phyloP scores from a whole-genome alignment of 139 green algal species.

The Astrephomene gubernaculifera region DNA sequence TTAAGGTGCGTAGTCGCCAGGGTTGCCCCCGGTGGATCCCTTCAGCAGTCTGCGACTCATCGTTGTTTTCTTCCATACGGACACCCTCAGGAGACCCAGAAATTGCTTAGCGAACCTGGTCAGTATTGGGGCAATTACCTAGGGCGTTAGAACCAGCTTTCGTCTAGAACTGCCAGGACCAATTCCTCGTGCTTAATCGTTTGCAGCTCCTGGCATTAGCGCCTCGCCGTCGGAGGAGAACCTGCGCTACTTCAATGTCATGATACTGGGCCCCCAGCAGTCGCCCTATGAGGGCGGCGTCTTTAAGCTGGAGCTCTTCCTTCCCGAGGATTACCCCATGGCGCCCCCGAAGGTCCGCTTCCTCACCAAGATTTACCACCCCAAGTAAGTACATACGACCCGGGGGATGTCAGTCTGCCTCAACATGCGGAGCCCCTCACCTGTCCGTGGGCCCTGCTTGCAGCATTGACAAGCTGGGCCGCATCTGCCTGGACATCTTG shows the following conservation, averaged over 20 bases:
- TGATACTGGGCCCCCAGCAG: conserved; percentile 91
- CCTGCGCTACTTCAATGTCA: conserved; percentile 98
- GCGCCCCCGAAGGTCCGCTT: conserved; percentile 98
- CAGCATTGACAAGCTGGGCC: conserved; percentile 97
- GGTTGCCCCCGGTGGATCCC: background rate
- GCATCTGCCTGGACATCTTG: conserved; percentile 99
- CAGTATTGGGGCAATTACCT: background rate
- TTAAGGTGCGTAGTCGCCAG: conserved; percentile 51
- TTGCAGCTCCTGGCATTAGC: conserved; percentile 93
- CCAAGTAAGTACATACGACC: conserved; percentile 74
- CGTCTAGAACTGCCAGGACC: no score
- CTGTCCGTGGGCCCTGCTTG: no score
- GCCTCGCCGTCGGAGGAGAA: conserved; percentile 97
- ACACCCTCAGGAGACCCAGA: conserved; percentile 94
- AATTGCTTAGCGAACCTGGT: conserved; percentile 96
- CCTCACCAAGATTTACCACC: conserved; percentile 99
- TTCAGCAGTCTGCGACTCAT: background rate
- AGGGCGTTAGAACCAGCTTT: no score
- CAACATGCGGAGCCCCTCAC: no score
- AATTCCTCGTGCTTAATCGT: no score
- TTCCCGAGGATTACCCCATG: conserved; percentile 99
- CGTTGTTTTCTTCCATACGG: background rate
- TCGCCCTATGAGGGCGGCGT: conserved; percentile 97
- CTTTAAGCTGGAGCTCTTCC: conserved; percentile 98
- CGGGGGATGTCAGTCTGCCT: no score